Conservation (phyloP, 495 filamentous ascomycete species). For the Xylaria intraflava region DNA sequence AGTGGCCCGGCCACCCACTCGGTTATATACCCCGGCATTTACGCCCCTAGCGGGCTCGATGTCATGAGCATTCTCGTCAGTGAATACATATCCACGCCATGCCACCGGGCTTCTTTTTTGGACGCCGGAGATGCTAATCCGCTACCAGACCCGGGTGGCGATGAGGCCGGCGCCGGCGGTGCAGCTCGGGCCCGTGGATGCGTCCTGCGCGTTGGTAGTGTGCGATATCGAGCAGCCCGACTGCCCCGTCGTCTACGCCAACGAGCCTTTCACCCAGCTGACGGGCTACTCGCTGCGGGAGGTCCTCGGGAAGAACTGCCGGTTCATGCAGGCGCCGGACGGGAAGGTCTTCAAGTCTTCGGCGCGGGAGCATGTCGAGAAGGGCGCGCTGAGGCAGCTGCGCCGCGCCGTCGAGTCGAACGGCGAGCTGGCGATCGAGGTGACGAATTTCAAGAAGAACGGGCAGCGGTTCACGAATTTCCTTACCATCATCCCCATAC, state of each 20-base stretch:
- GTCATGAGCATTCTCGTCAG: slow-evolving; percentile 44
- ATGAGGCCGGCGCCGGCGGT: slow-evolving; percentile 38
- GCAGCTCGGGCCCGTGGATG: slow-evolving; percentile 41
- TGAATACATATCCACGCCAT: neutral
- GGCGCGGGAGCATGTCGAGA: slow-evolving; percentile 29
- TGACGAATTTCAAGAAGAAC: slow-evolving; percentile 46
- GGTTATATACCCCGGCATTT: slow-evolving; percentile 44
- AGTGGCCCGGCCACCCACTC: slow-evolving; percentile 22
- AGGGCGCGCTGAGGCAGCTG: slow-evolving; percentile 33
- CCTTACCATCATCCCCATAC: slow-evolving; percentile 43
- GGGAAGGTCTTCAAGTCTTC: slow-evolving; percentile 25
- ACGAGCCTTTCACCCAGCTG: slow-evolving; percentile 35
- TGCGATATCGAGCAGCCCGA: slow-evolving; percentile 41
- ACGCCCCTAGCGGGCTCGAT: slow-evolving; percentile 40
- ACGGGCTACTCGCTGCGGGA: slow-evolving; percentile 40
- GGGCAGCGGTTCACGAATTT: slow-evolving; percentile 41
- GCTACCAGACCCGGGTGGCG: slow-evolving; percentile 31
- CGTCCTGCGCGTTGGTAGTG: slow-evolving; percentile 40
- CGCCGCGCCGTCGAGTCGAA: slow-evolving; percentile 31
- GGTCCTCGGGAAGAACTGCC: slow-evolving; percentile 44
- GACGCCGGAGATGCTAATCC: neutral
- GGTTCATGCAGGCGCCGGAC: slow-evolving; percentile 45
- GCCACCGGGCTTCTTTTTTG: neutral
- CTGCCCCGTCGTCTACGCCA: slow-evolving; percentile 44
- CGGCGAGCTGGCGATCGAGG: slow-evolving; percentile 36